Percentiles rank a stretch among this genome's conserved stretches.
phyloP scores from a whole-genome alignment of 108 stramenopile species.

The Fistulifera pelliculosa region DNA sequence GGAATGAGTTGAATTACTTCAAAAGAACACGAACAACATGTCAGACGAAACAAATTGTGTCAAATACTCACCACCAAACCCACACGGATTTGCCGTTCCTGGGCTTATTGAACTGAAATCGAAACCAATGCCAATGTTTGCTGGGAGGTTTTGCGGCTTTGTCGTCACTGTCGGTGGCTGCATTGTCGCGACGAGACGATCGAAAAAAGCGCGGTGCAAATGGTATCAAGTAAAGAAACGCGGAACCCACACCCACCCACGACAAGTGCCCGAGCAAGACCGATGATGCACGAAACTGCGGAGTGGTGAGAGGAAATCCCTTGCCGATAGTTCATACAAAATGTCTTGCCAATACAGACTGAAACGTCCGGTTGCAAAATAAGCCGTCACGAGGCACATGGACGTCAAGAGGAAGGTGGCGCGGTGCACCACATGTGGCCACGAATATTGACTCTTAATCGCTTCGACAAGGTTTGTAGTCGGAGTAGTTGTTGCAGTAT shows the following conservation, averaged over 20 bases:
- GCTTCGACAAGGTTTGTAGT: background rate
- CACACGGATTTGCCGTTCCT: slow-evolving; percentile 33
- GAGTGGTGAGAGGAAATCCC: slow-evolving; percentile 56
- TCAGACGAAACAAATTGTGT: too few relatives aligned
- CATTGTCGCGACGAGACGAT: slow-evolving; percentile 4
- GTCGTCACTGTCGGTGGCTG: background rate
- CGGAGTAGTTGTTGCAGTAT: background rate
- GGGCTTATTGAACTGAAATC: too few relatives aligned
- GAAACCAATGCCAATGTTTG: slow-evolving; percentile 5
- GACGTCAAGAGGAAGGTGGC: slow-evolving; percentile 33
- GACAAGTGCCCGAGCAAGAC: slow-evolving; percentile 83
- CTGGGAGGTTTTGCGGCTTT: background rate
- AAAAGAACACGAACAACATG: too few relatives aligned
- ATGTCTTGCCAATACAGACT: slow-evolving; percentile 65
- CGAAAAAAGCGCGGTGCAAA: slow-evolving; percentile 72
- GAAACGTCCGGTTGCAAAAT: slow-evolving; percentile 70
- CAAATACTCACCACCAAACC: slow-evolving; percentile 2
- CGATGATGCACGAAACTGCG: slow-evolving; percentile 79
- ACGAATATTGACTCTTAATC: background rate
- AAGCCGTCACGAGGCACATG: slow-evolving; percentile 51
- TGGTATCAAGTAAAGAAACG: slow-evolving; percentile 47
- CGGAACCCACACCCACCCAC: slow-evolving; percentile 67
- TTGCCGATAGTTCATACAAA: slow-evolving; percentile 52
- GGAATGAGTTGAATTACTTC: too few relatives aligned
- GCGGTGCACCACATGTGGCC: background rate